These are phyloP conservation scores for Pyronema domesticum DNA, from an alignment of 495 filamentous ascomycete genomes.

Conservation along the genomic window DNA sequence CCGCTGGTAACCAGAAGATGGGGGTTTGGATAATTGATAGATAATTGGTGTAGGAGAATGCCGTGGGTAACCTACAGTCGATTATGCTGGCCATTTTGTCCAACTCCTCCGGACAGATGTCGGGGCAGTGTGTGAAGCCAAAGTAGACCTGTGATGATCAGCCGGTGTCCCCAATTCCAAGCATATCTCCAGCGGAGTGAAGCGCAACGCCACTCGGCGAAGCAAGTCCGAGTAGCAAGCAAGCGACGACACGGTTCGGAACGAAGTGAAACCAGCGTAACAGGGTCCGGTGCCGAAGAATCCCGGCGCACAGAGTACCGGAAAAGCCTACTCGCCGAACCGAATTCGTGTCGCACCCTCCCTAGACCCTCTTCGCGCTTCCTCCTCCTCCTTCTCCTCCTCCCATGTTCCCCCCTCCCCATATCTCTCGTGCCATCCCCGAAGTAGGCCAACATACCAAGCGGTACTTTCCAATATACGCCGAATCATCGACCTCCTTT, in stretches of 20 bases:
- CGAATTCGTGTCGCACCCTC: neutral
- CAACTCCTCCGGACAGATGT: slow-evolving; percentile 97
- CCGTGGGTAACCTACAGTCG: slow-evolving; percentile 45
- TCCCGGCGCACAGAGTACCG: too few relatives aligned
- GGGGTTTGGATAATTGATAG: too few relatives aligned
- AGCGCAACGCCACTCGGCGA: too few relatives aligned
- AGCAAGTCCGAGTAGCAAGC: too few relatives aligned
- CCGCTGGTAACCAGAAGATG: too few relatives aligned
- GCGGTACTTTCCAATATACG: slow-evolving; percentile 72
- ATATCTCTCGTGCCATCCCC: neutral
- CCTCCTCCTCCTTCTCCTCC: neutral
- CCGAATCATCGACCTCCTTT: slow-evolving; percentile 49
- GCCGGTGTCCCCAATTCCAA: too few relatives aligned
- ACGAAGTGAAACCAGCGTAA: too few relatives aligned
- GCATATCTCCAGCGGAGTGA: neutral
- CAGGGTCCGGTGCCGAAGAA: too few relatives aligned
- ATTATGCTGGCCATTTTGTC: slow-evolving; percentile 96
- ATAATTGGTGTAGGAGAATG: too few relatives aligned
- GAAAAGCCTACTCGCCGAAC: too few relatives aligned
- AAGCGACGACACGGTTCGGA: too few relatives aligned
- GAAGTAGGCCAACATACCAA: slow-evolving; percentile 32
- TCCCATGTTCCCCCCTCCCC: neutral
- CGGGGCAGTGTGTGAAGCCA: slow-evolving; percentile 93
- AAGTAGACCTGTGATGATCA: slow-evolving; percentile 57
- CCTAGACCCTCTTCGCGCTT: neutral